Conservation (phyloP, 768 basidiomycete species). For the Lenzites betulinus region DNA sequence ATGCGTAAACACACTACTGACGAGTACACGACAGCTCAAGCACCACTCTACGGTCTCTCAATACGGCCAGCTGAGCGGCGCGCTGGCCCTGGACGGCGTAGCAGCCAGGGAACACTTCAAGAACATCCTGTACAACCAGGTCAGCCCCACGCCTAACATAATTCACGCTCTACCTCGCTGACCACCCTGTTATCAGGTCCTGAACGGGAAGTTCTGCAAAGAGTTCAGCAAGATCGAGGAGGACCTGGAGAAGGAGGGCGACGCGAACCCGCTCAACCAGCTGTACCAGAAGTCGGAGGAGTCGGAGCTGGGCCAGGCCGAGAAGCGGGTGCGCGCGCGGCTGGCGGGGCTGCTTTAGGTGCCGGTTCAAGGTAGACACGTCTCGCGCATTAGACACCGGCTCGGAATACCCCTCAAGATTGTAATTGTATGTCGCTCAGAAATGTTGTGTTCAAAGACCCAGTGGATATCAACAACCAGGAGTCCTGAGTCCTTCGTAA, state of each 20-base stretch:
- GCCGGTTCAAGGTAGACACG: neutral
- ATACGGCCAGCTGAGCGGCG: slow-evolving; percentile 61
- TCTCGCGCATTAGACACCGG: neutral
- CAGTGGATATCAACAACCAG: neutral
- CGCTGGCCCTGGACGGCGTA: slow-evolving; percentile 56
- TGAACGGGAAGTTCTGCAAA: slow-evolving; percentile 59
- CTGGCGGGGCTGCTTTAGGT: slow-evolving; percentile 44
- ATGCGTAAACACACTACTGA: neutral
- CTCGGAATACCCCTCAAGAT: neutral
- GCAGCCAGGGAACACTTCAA: slow-evolving; percentile 53
- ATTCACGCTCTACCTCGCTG: neutral
- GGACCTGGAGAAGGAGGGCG: slow-evolving; percentile 57
- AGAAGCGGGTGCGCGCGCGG: slow-evolving; percentile 56
- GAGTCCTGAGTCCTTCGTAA: too few species aligned
- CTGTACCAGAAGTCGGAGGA: slow-evolving; percentile 53
- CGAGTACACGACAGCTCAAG: slow-evolving; percentile 47
- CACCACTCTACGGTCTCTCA: slow-evolving; percentile 64
- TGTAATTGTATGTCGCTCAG: neutral
- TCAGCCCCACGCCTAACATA: slow-evolving; percentile 20
- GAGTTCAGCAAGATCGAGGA: slow-evolving; percentile 58
- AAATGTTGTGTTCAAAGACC: too few species aligned
- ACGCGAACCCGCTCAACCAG: slow-evolving; percentile 53
- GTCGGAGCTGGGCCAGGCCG: slow-evolving; percentile 57
- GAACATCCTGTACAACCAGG: slow-evolving; percentile 60
- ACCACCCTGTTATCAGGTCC: slow-evolving; percentile 38